Evolutionary conservation across 1,284 basidiomycete species (phyloP).

Genomic region (Boletellus deceptivus): DNA sequence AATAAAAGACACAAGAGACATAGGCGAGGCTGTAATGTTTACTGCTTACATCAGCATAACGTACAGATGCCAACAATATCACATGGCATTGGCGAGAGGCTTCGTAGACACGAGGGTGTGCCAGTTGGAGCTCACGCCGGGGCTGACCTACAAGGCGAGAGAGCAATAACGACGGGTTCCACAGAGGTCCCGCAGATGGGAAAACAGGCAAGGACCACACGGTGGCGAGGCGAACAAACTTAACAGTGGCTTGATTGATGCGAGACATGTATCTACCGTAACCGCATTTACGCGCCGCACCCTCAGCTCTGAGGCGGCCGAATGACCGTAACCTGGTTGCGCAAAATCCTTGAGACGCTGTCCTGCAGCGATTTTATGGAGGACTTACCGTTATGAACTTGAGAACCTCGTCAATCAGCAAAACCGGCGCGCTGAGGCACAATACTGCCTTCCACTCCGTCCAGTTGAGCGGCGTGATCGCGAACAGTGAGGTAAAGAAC

Average conservation of each 20-base stretch:
- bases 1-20: background rate
- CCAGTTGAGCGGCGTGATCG: conserved; percentile 90
- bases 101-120: no score
- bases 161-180: no score
- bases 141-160: no score
- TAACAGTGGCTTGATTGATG: background rate
- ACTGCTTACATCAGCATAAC: background rate
- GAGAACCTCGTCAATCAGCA: conserved; percentile 88
- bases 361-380: background rate
- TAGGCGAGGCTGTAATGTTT: background rate
- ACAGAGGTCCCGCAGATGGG: no score
- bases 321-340: conserved; percentile 36
- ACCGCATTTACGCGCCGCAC: background rate
- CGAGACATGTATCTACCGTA: background rate
- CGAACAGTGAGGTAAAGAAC: conserved; percentile 89
- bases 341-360: conserved; percentile 3
- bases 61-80: no score
- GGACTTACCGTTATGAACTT: conserved; percentile 77
- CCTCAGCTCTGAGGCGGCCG: conserved; percentile 31
- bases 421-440: conserved; percentile 83
- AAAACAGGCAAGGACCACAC: no score
- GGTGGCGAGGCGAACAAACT: no score
- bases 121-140: no score
- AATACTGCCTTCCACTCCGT: conserved; percentile 95
- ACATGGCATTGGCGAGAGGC: no score